phyloP scores from a whole-genome alignment of 495 filamentous ascomycete species.

The Astrothelium macrocarpum region DNA sequence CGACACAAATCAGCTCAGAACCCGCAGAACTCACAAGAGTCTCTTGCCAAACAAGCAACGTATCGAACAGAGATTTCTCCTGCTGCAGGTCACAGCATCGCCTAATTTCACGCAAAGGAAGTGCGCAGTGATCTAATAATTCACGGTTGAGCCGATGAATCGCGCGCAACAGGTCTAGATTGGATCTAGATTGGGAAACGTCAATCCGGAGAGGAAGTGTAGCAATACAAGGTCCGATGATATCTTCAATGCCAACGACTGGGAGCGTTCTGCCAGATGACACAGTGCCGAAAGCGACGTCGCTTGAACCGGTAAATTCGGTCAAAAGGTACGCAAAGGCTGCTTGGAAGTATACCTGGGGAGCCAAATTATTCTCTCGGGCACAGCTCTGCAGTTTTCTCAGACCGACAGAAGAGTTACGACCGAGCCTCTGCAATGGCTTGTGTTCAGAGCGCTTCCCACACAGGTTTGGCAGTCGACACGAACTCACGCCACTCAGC shows the following conservation, averaged over 20 bases:
- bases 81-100: slow-evolving; percentile 41
- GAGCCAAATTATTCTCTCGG: slow-evolving; percentile 22
- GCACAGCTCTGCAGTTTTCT: not conserved
- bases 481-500: slow-evolving; percentile 21
- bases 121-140: slow-evolving; percentile 46
- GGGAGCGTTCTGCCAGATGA: slow-evolving; percentile 65
- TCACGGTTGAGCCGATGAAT: slow-evolving; percentile 52
- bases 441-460: not conserved
- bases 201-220: slow-evolving; percentile 58
- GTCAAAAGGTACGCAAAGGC: slow-evolving; percentile 57
- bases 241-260: slow-evolving; percentile 53
- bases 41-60: slow-evolving; percentile 71
- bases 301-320: slow-evolving; percentile 49
- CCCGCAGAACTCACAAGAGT: slow-evolving; percentile 39
- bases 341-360: slow-evolving; percentile 63
- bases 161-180: slow-evolving; percentile 47
- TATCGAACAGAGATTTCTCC: slow-evolving; percentile 50
- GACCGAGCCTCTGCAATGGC: not conserved
- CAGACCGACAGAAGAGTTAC: not conserved
- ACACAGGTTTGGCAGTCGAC: slow-evolving; percentile 26
- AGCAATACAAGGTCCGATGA: slow-evolving; percentile 63
- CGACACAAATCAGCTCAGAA: slow-evolving; percentile 33
- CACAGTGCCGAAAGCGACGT: slow-evolving; percentile 66
- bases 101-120: slow-evolving; percentile 60
- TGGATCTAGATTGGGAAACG: slow-evolving; percentile 34